phyloP scores from a whole-genome alignment of 192 early-diverging fungal species.

The Haplosporangium gracile region DNA sequence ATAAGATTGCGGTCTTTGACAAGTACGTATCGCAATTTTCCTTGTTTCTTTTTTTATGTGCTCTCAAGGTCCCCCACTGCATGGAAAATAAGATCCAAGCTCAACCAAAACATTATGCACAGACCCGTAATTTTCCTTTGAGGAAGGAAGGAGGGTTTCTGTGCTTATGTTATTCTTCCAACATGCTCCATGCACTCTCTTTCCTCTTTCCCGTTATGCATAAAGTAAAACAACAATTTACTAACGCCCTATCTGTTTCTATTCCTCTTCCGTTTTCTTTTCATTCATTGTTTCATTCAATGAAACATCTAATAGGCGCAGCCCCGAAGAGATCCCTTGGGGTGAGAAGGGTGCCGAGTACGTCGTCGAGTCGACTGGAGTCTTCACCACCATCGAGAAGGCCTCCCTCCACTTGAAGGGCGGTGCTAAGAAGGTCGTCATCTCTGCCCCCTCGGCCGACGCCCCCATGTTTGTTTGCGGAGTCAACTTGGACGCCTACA shows the following conservation, averaged over 20 bases:
- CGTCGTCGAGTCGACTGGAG: conserved; percentile 99
- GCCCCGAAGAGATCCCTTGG: conserved; percentile 95
- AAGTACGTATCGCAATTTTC: conserved; percentile 47
- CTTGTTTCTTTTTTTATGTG: not conserved
- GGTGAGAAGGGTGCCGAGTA: conserved; percentile 84
- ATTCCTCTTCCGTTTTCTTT: not conserved
- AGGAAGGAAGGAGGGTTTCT: not conserved
- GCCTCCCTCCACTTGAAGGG: conserved; percentile 88
- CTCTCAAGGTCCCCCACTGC: not conserved
- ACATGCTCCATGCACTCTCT: not conserved
- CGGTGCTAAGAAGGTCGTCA: conserved; percentile 99
- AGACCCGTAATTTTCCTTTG: not conserved
- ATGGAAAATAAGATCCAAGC: not conserved
- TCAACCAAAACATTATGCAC: not conserved
- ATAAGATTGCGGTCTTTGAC: conserved; percentile 79
- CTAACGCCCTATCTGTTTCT: not conserved
- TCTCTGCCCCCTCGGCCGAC: conserved; percentile 96
- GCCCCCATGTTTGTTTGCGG: conserved; percentile 99
- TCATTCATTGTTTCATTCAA: not conserved
- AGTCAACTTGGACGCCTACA: conserved; percentile 97
- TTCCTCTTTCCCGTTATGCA: not conserved
- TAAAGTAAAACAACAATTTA: not conserved
- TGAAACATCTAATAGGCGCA: conserved; percentile 51
- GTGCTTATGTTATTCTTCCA: not conserved
- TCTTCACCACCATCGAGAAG: conserved; percentile 95